Evolutionary conservation across 805 yeast genomes (phyloP).

Genomic region (Nakazawaea peltata): DNA sequence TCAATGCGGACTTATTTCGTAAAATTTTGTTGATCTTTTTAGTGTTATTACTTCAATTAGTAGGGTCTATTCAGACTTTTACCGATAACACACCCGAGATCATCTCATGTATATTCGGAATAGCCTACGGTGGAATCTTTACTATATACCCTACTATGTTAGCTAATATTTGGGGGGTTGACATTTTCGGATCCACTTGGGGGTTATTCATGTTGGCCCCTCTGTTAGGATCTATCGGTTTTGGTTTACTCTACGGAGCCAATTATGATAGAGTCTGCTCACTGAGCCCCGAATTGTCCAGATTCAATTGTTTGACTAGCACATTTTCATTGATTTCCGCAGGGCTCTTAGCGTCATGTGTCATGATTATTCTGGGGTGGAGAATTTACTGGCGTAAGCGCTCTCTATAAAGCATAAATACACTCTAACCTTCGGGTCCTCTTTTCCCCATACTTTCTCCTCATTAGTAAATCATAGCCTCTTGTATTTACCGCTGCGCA

Average conservation of each 20-base stretch:
- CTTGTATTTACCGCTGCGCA: too few relatives aligned
- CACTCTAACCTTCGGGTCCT: too few relatives aligned
- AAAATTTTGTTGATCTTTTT: slow-evolving; percentile 1
- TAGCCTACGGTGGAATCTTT: slow-evolving; percentile 75
- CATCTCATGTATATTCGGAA: slow-evolving; percentile 49
- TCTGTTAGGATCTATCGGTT: slow-evolving; percentile 67
- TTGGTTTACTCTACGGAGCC: slow-evolving; percentile 63
- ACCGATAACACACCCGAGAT: too few relatives aligned
- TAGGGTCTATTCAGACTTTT: slow-evolving; percentile 3
- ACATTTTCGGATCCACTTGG: slow-evolving; percentile 87
- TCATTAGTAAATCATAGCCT: too few relatives aligned
- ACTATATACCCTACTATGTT: slow-evolving; percentile 82
- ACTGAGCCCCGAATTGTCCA: slow-evolving; percentile 6
- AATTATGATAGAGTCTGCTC: slow-evolving; percentile 44
- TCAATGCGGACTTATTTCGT: not conserved
- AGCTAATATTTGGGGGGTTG: slow-evolving; percentile 81
- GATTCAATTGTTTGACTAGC: slow-evolving; percentile 9
- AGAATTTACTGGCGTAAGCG: slow-evolving; percentile 10
- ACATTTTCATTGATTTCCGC: slow-evolving; percentile 5
- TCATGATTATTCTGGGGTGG: slow-evolving; percentile 10
- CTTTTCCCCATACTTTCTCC: too few relatives aligned
- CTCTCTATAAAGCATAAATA: slow-evolving; percentile 2
- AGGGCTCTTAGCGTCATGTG: not conserved
- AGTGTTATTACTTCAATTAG: slow-evolving; percentile 4
- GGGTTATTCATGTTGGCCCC: slow-evolving; percentile 87